These are phyloP conservation scores for Yamadazyma dushanensis DNA, from an alignment of 1,139 yeast genomes.

Conservation along the genomic window DNA sequence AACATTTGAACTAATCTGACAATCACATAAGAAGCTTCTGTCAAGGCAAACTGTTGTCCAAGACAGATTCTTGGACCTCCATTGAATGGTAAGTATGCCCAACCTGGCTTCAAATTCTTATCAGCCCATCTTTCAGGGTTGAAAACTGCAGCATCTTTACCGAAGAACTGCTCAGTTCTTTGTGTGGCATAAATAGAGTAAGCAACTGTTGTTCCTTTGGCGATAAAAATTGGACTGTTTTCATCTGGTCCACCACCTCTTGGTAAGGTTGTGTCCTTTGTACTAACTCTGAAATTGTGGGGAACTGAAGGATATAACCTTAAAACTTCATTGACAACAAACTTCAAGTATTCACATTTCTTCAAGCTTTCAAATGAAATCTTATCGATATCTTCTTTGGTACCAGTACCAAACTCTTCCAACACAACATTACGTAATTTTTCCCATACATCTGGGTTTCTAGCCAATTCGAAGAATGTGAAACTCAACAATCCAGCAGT, in stretches of 20 bases:
- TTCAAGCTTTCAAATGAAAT: slow-evolving; percentile 49
- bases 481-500: slow-evolving; percentile 48
- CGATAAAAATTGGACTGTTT: slow-evolving; percentile 37
- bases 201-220: slow-evolving; percentile 42
- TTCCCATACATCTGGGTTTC: slow-evolving; percentile 36
- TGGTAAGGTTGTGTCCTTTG: slow-evolving; percentile 49
- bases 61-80: slow-evolving; percentile 61
- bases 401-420: slow-evolving; percentile 36
- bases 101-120: slow-evolving; percentile 23
- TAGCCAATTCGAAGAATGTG: slow-evolving; percentile 41
- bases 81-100: slow-evolving; percentile 55
- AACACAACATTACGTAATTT: slow-evolving; percentile 35
- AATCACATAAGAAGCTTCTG: slow-evolving; percentile 51
- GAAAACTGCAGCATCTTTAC: slow-evolving; percentile 43
- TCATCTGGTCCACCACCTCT: slow-evolving; percentile 53
- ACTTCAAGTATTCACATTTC: slow-evolving; percentile 47
- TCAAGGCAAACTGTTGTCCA: slow-evolving; percentile 57
- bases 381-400: slow-evolving; percentile 26
- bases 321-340: slow-evolving; percentile 48
- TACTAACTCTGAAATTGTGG: slow-evolving; percentile 43
- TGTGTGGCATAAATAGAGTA: slow-evolving; percentile 47
- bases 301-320: slow-evolving; percentile 58
- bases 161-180: slow-evolving; percentile 40
- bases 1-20: slow-evolving; percentile 41
- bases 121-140: slow-evolving; percentile 49